phyloP scores from a whole-genome alignment of 1,284 basidiomycete genomes.

The Abortiporus biennis region DNA sequence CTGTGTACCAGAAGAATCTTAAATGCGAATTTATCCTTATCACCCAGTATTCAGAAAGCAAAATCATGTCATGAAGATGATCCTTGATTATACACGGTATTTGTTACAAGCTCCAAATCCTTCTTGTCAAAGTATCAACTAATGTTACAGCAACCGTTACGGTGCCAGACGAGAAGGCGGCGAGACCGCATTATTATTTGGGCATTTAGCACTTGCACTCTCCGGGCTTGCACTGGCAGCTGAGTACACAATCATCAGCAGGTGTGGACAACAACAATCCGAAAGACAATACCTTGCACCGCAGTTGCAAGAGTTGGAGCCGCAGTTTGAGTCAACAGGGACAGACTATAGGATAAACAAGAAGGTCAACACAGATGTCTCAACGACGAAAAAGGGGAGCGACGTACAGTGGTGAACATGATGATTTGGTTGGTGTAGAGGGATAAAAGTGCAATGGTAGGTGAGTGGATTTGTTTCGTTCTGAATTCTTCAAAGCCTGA shows the following conservation, averaged over 20 bases:
- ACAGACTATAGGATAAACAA: too few species aligned
- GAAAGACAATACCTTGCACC: slow-evolving; percentile 44
- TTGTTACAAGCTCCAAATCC: slow-evolving; percentile 11
- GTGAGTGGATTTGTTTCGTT: neutral
- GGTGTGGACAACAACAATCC: slow-evolving; percentile 16
- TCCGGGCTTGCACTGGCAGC: slow-evolving; percentile 50
- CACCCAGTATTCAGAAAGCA: neutral
- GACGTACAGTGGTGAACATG: slow-evolving; percentile 10
- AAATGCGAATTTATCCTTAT: neutral
- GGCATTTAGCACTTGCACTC: slow-evolving; percentile 55
- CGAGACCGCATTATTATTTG: neutral
- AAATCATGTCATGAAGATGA: neutral
- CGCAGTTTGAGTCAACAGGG: slow-evolving; percentile 43
- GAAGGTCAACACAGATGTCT: too few species aligned
- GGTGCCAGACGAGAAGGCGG: slow-evolving; percentile 3
- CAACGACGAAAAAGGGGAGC: too few species aligned
- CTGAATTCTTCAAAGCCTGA: neutral
- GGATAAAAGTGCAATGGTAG: neutral
- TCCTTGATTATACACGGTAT: slow-evolving; percentile 2
- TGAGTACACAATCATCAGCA: slow-evolving; percentile 14
- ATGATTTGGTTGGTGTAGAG: slow-evolving; percentile 1
- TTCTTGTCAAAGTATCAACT: too few species aligned
- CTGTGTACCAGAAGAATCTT: neutral
- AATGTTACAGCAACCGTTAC: too few species aligned
- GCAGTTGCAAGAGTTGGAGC: slow-evolving; percentile 43